Conservation (phyloP, 1,139 yeast species). For the Petasospora rhodanensis region DNA sequence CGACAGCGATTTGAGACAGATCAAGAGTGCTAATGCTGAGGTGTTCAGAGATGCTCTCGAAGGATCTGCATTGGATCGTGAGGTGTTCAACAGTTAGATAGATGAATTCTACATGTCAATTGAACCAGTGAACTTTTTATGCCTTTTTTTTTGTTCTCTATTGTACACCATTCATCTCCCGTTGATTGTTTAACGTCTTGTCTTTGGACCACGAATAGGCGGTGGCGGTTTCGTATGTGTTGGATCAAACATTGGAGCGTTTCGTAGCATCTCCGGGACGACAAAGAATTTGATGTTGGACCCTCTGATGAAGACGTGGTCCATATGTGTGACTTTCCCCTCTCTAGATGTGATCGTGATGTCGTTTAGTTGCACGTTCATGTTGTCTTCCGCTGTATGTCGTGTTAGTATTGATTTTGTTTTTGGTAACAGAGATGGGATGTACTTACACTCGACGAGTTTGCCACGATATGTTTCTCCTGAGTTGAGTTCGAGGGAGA, state of each 20-base stretch:
- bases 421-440: not conserved
- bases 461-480: constrained; percentile 90
- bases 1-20: constrained; percentile 8
- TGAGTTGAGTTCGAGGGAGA: constrained; percentile 76
- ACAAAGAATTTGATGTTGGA: constrained; percentile 81
- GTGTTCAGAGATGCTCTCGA: constrained; percentile 15
- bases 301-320: constrained; percentile 87
- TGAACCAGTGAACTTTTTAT: too few species aligned
- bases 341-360: constrained; percentile 75
- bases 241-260: constrained; percentile 82
- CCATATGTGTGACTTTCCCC: constrained; percentile 73
- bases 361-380: constrained; percentile 86
- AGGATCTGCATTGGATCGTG: constrained; percentile 21
- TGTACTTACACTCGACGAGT: constrained; percentile 51
- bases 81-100: too few species aligned
- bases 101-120: too few species aligned
- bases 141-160: too few species aligned
- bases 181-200: too few species aligned
- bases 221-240: constrained; percentile 66
- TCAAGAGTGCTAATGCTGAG: constrained; percentile 12
- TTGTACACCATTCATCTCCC: too few species aligned
- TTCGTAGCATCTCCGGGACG: constrained; percentile 81
- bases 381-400: constrained; percentile 56
- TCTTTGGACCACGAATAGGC: constrained; percentile 61
- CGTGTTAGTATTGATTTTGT: constrained; percentile 12